phyloP scores from a whole-genome alignment of 2,329 filamentous ascomycete species.

The Epichloe sibirici region DNA sequence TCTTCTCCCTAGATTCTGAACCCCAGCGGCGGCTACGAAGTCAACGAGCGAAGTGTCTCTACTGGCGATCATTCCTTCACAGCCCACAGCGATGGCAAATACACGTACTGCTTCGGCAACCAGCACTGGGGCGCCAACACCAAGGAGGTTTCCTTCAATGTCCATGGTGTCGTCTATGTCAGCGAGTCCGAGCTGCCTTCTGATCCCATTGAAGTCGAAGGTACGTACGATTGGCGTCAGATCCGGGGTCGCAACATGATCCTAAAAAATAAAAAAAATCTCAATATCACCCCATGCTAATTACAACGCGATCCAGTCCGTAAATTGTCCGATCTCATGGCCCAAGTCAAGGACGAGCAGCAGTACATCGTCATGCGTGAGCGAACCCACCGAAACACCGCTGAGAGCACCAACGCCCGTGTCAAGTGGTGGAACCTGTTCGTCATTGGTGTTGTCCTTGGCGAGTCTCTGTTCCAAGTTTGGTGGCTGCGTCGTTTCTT shows the following conservation, averaged over 20 bases:
- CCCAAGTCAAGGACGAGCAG: slow-evolving; percentile 95
- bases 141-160: slow-evolving; percentile 98
- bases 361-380: slow-evolving; percentile 92
- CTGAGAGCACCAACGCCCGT: slow-evolving; percentile 91
- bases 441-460: slow-evolving; percentile 77
- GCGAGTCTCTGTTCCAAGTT: slow-evolving; percentile 93
- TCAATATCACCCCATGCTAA: slow-evolving; percentile 4
- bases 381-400: slow-evolving; percentile 93
- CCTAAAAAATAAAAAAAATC: no score
- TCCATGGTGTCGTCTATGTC: slow-evolving; percentile 96
- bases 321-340: slow-evolving; percentile 69
- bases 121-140: slow-evolving; percentile 93
- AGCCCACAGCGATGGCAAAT: slow-evolving; percentile 75
- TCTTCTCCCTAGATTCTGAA: slow-evolving; percentile 54
- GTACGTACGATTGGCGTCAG: slow-evolving; percentile 44
- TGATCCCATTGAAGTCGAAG: slow-evolving; percentile 84
- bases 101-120: slow-evolving; percentile 97
- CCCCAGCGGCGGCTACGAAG: slow-evolving; percentile 61
- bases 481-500: slow-evolving; percentile 99
- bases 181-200: slow-evolving; percentile 72
- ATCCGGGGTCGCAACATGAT: not conserved
- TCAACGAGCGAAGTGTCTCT: slow-evolving; percentile 69
- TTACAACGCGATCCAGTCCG: slow-evolving; percentile 44
- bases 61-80: slow-evolving; percentile 91
- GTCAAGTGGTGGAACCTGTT: slow-evolving; percentile 99